Evolutionary conservation across 225 moss, liverwort and hornwort genomes (phyloP).

Genomic region (Asterella californica): DNA sequence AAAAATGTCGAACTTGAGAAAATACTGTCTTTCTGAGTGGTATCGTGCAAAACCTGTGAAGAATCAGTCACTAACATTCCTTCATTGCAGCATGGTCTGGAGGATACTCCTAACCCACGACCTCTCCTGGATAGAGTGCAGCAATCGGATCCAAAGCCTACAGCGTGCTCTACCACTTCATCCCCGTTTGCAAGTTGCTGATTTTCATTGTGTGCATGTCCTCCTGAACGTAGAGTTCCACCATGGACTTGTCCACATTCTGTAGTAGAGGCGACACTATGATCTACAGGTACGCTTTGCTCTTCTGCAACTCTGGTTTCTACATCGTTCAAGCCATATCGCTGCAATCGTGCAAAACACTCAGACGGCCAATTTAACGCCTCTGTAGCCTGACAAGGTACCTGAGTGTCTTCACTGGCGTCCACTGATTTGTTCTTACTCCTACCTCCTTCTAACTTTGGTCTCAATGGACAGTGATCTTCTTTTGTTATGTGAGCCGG

Average conservation of each 20-base stretch:
- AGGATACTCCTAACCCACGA: neutral
- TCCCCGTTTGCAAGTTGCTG: neutral
- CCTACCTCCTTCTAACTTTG: neutral
- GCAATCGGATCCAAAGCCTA: conserved; percentile 3
- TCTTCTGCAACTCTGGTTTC: neutral
- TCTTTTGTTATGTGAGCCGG: neutral
- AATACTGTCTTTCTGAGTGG: neutral
- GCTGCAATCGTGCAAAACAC: neutral
- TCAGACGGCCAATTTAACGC: neutral
- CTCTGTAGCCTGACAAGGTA: conserved; percentile 4
- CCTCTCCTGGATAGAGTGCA: conserved; percentile 1
- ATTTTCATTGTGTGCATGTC: neutral
- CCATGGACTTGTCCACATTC: neutral
- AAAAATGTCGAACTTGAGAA: conserved; percentile 1
- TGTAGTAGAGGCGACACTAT: neutral
- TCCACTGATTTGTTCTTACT: neutral
- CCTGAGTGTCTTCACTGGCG: neutral
- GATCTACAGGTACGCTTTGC: neutral
- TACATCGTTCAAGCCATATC: conserved; percentile 23
- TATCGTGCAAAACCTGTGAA: neutral
- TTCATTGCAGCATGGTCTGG: conserved; percentile 1
- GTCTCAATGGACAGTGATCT: neutral
- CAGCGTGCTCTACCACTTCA: neutral
- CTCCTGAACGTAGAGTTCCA: neutral
- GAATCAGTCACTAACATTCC: neutral